Evolutionary conservation across 257 asterid genomes (phyloP).

Genomic region (Fraxinus anomala): DNA sequence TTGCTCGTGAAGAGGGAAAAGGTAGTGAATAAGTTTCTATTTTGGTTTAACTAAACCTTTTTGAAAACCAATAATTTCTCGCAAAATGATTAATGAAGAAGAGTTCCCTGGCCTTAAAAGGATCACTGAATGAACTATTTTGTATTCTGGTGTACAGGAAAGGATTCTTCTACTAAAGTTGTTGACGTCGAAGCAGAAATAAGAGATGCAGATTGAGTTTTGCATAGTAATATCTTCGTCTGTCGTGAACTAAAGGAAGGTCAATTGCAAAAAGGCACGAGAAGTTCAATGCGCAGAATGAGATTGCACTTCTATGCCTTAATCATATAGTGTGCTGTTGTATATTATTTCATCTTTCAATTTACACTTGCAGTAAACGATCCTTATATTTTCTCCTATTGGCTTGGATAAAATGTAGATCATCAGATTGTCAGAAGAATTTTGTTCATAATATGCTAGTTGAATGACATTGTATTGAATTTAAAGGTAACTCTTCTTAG

Average conservation of each 20-base stretch:
- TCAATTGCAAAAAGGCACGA: background rate
- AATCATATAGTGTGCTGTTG: background rate
- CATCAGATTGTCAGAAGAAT: too few relatives aligned
- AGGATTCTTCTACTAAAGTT: conserved; percentile 46
- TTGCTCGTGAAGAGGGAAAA: background rate
- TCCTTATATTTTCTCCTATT: too few relatives aligned
- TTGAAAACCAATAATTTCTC: too few relatives aligned
- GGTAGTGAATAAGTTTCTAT: background rate
- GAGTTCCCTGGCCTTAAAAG: background rate
- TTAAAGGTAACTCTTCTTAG: too few relatives aligned
- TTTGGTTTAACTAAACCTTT: too few relatives aligned
- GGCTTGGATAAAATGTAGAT: too few relatives aligned
- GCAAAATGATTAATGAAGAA: background rate
- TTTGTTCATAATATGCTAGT: too few relatives aligned
- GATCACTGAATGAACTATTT: background rate
- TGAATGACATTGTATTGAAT: too few relatives aligned
- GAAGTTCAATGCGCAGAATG: background rate
- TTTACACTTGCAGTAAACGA: background rate
- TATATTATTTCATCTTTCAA: background rate
- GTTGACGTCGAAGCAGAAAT: conserved; percentile 93
- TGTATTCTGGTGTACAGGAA: conserved; percentile 43
- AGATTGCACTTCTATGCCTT: background rate
- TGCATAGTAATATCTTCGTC: too few relatives aligned
- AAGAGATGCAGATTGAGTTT: conserved; percentile 69
- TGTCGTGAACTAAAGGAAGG: background rate